Conservation (phyloP, 202 grass and related monocot genomes). For the Dendrocalamus latiflorus region DNA sequence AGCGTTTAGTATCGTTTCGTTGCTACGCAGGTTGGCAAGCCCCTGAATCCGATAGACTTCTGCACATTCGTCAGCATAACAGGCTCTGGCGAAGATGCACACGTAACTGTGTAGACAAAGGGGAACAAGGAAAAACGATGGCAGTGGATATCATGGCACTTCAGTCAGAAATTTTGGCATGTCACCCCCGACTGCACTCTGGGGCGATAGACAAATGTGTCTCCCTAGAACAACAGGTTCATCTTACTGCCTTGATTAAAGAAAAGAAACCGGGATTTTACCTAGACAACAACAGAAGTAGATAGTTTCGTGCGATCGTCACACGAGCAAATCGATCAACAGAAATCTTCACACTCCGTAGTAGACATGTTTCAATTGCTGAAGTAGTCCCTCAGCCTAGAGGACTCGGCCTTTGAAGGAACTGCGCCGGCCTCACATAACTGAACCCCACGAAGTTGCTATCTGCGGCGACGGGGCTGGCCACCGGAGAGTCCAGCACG, state of each 20-base stretch:
- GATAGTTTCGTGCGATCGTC: not conserved
- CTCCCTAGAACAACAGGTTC: not conserved
- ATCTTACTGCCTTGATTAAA: constrained; percentile 1
- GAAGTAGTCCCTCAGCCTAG: constrained; percentile 35
- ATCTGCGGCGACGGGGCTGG: constrained; percentile 65
- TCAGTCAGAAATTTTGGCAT: not conserved
- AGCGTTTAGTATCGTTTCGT: too few species aligned
- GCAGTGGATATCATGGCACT: not conserved
- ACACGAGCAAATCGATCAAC: not conserved
- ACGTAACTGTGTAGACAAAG: not conserved
- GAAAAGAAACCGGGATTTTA: not conserved
- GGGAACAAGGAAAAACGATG: not conserved
- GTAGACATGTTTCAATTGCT: not conserved
- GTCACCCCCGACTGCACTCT: not conserved
- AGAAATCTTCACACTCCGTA: not conserved
- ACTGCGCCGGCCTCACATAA: constrained; percentile 58
- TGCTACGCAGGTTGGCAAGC: too few species aligned
- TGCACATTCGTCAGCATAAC: too few species aligned
- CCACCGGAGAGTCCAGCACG: constrained; percentile 64
- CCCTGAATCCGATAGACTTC: too few species aligned
- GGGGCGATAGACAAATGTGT: not conserved
- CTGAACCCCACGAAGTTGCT: constrained; percentile 80
- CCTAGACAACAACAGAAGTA: not conserved
- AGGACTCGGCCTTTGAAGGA: constrained; percentile 67
- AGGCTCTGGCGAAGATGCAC: too few species aligned